phyloP scores from a whole-genome alignment of 305 asterid genomes.

The Striga hermonthica region DNA sequence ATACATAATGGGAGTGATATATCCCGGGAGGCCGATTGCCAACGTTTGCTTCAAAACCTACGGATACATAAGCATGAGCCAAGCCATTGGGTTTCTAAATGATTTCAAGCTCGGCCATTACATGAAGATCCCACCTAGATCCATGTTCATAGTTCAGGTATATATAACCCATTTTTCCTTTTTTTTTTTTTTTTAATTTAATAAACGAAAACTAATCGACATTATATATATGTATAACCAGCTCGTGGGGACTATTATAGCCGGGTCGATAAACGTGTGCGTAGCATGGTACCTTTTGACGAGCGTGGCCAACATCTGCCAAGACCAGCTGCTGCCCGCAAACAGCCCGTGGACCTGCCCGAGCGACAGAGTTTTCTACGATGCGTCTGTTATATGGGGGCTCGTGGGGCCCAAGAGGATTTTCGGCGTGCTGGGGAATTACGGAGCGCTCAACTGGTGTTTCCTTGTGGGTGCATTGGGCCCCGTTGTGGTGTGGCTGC shows the following conservation, averaged over 20 bases:
- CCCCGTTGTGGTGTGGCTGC: conserved; percentile 57
- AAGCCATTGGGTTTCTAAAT: conserved; percentile 75
- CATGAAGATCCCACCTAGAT: conserved; percentile 84
- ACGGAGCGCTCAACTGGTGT: conserved; percentile 73
- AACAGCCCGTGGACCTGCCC: conserved; percentile 90
- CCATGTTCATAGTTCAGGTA: conserved; percentile 90
- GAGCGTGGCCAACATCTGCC: conserved; percentile 52
- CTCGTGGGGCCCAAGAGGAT: conserved; percentile 66
- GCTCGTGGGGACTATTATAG: conserved; percentile 64
- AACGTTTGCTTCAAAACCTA: conserved; percentile 79
- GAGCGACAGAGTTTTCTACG: conserved; percentile 58
- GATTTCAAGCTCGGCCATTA: conserved; percentile 91
- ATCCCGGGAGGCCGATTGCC: conserved; percentile 84
- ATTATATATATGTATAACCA: conserved; percentile 23
- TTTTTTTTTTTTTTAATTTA: neutral
- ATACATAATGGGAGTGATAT: conserved; percentile 66
- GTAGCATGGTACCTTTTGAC: conserved; percentile 77
- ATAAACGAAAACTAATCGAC: too few species aligned
- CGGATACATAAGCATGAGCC: conserved; percentile 85
- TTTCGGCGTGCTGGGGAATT: conserved; percentile 62
- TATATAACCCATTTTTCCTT: neutral
- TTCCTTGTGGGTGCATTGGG: conserved; percentile 64
- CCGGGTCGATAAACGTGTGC: conserved; percentile 63
- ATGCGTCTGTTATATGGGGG: conserved; percentile 91
- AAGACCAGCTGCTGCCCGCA: conserved; percentile 37